Percentiles rank a stretch among this genome's conserved stretches.
Conservation (phyloP, 129 eudicot species). For the Erigeron canadensis region DNA sequence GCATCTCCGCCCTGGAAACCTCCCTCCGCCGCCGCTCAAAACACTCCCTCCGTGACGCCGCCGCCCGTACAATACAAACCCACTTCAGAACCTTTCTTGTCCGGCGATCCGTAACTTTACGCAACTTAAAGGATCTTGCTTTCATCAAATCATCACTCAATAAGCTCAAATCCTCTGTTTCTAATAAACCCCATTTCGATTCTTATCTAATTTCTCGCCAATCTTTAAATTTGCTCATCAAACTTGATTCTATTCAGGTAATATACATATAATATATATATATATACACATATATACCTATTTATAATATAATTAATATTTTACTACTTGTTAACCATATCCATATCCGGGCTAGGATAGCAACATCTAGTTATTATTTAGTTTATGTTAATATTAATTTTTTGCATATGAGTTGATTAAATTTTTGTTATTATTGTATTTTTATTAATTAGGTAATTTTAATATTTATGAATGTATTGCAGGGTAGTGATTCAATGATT, state of each 20-base stretch:
- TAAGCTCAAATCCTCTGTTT: slow-evolving; percentile 56
- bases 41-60: slow-evolving; percentile 62
- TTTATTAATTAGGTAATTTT: slow-evolving; percentile 25
- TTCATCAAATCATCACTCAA: slow-evolving; percentile 58
- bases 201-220: slow-evolving; percentile 41
- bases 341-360: no score
- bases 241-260: slow-evolving; percentile 74
- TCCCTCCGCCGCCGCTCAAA: slow-evolving; percentile 53
- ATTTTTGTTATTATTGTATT: background rate
- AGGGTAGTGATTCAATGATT: slow-evolving; percentile 90
- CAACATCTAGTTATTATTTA: no score
- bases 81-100: slow-evolving; percentile 78
- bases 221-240: slow-evolving; percentile 55
- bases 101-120: slow-evolving; percentile 75
- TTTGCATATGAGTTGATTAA: background rate
- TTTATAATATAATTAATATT: no score
- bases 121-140: slow-evolving; percentile 74
- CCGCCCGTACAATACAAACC: slow-evolving; percentile 81
- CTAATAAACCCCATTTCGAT: slow-evolving; percentile 49
- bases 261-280: no score
- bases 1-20: slow-evolving; percentile 81
- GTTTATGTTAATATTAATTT: background rate
- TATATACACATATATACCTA: no score
- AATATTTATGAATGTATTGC: slow-evolving; percentile 10
- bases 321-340: background rate